Evolutionary conservation across 2,329 filamentous ascomycete species (phyloP).

Genomic region (Colletotrichum horii): DNA sequence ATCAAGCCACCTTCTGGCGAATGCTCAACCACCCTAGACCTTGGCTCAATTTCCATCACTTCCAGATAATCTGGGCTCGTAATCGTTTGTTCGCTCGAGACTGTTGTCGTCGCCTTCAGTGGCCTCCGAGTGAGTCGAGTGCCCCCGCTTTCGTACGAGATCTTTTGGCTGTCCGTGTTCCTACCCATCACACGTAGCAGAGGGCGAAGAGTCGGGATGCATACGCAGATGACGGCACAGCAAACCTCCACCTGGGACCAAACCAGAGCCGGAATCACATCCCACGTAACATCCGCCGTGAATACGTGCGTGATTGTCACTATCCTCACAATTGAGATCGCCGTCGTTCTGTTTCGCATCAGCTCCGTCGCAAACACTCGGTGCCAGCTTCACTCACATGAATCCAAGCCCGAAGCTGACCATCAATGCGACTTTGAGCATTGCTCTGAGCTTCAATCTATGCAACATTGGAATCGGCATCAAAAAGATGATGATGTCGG

Average conservation of each 20-base stretch:
- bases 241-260: constrained; percentile 12
- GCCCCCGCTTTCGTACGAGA: neutral
- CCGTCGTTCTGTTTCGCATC: neutral
- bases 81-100: constrained; percentile 4
- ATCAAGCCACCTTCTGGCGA: neutral
- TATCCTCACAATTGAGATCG: constrained; percentile 9
- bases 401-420: constrained; percentile 17
- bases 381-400: neutral
- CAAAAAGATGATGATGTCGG: constrained; percentile 13
- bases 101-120: neutral
- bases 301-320: neutral
- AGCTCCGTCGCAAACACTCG: neutral
- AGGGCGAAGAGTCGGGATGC: constrained; percentile 16
- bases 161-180: neutral
- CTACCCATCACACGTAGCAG: neutral
- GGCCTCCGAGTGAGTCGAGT: neutral
- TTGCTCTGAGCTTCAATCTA: neutral
- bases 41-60: neutral
- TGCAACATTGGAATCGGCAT: constrained; percentile 11
- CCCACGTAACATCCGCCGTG: constrained; percentile 3
- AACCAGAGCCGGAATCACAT: neutral
- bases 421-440: neutral
- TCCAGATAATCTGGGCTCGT: neutral
- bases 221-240: constrained; percentile 8
- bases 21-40: neutral